Evolutionary conservation across 208 protist genomes (phyloP), one percentile per base, ranked within the genome.

Genomic region (Trypanosoma brucei): DNA sequence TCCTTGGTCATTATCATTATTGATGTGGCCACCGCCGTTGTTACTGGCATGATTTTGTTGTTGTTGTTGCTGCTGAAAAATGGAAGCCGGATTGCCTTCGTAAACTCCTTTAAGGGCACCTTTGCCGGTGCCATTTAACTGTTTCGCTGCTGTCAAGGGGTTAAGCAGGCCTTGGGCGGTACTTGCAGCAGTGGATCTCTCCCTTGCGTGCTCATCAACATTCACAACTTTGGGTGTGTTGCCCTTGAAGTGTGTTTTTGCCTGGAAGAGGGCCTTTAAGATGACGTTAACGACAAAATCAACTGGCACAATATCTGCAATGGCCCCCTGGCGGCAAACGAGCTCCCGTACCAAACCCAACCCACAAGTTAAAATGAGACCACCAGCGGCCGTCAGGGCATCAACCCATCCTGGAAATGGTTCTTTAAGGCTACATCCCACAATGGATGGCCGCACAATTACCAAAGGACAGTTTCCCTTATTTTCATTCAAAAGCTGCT

Each of bases 361-460:
- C 36, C 79, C 76, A 45, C 59, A 60, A 5, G 85, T 92, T 33
- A 96, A 68, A 36, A 92, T 59, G 13, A 96, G 62, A 7, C 80
- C 82, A 46, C 91, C 91, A 34, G 80, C 83, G 11, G 86, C 91
- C 37, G 81, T 91, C 50, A 94, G 68, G 3, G 82, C 78, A 62
- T 96, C 91, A 45, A 92, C 79, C 87, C 88, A 96, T 8, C 88
- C 87, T 8, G 87, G 83, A 42, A 84, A 76, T 9, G 87, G 87
- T 70, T 94, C 91, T 22, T 57, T 46, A 58, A 78, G 76, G 59
- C 83, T 86, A 64, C 73, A 83, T 34, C 87, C 91, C 11, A 96
- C 76, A 60, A 96, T 96, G n/a, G 88, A 83, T n/a, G 91, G 91
- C 7, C 91, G 83, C 31, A 94, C 75, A 48, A 94, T 79, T 8